Evolutionary conservation across 331 rosid genomes (phyloP), one percentile per base, ranked within the genome.

Genomic region (Stylosanthes scabra): DNA sequence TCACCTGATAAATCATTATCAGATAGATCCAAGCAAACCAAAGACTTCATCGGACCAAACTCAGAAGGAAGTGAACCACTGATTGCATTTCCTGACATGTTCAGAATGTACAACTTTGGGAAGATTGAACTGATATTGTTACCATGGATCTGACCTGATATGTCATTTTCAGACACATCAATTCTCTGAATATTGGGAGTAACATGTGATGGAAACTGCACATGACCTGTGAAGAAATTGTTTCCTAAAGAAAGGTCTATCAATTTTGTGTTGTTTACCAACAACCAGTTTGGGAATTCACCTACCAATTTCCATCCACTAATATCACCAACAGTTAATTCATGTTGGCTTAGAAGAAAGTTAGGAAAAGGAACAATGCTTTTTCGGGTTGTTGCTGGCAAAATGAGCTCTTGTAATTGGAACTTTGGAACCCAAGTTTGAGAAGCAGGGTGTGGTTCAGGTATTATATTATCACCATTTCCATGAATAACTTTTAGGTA

Each of bases 201-300:
- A 8, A 12, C 31, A 55, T 15, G 31, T 5, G 59, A 55, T 55
- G 59, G 59, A 8, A 55, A 20, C 1, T 9, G 29, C 11, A 55
- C 28, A 20, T 16, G 5, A 9, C 59, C 34, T 10, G 13, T 55
- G 31, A 55, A 55, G 12, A 27, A 55, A 29, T 20, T 16, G 12
- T 55, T 55, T 16, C 59, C 25, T 16, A 55, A 5, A 55, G 8
- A 7, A 7, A 55, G 29, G 9, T 16, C 2, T 7, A 11, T 55
- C 34, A 75, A 11, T 46, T 75, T 34, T 14, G 74, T 12, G 68
- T 75, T 75, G 62, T 75, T 75, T 67, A 34, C 45, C 49, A 75
- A 1, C n/a, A 75, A 57, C 80, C 80, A 75, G 1, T 34, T 66
- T 15, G 80, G 74, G 8, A 57, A 75, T 9, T 57, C 68, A 12